Conservation (phyloP, 2,329 filamentous ascomycete species). For the Kalmusia sp. region DNA sequence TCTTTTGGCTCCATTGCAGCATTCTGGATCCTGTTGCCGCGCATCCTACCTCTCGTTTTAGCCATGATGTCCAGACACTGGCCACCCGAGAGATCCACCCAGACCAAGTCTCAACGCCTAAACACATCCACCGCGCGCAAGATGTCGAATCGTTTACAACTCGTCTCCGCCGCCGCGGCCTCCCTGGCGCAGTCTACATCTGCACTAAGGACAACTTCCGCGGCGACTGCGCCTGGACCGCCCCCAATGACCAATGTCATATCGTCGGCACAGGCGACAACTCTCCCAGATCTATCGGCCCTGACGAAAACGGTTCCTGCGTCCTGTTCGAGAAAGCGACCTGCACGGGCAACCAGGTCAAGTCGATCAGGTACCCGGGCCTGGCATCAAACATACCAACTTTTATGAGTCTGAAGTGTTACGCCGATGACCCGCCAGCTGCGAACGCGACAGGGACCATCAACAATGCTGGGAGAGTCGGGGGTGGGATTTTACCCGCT, state of each 20-base stretch:
- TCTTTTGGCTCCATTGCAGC: background rate
- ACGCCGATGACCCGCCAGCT: constrained; percentile 10
- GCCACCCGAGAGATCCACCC: background rate
- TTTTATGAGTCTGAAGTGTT: constrained; percentile 36
- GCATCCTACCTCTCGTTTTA: constrained; percentile 10
- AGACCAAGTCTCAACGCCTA: background rate
- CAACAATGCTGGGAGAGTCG: constrained; percentile 1
- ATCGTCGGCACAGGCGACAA: constrained; percentile 29
- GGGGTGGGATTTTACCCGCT: constrained; percentile 6
- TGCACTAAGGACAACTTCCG: constrained; percentile 36
- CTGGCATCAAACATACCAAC: constrained; percentile 21
- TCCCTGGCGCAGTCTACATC: constrained; percentile 44
- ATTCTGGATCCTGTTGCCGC: background rate
- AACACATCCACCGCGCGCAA: background rate
- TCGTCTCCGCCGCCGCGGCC: constrained; percentile 35
- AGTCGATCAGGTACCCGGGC: constrained; percentile 35
- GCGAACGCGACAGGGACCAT: constrained; percentile 10
- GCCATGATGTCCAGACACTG: background rate
- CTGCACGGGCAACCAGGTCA: constrained; percentile 28
- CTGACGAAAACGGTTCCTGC: constrained; percentile 39
- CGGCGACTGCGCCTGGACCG: constrained; percentile 38
- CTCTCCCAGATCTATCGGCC: constrained; percentile 37
- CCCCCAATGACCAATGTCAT: constrained; percentile 29
- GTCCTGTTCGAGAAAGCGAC: constrained; percentile 28
- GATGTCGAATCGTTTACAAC: constrained; percentile 7